Base-by-base conservation (phyloP, 257 asterid species). In the Primulina eburnea region DNA sequence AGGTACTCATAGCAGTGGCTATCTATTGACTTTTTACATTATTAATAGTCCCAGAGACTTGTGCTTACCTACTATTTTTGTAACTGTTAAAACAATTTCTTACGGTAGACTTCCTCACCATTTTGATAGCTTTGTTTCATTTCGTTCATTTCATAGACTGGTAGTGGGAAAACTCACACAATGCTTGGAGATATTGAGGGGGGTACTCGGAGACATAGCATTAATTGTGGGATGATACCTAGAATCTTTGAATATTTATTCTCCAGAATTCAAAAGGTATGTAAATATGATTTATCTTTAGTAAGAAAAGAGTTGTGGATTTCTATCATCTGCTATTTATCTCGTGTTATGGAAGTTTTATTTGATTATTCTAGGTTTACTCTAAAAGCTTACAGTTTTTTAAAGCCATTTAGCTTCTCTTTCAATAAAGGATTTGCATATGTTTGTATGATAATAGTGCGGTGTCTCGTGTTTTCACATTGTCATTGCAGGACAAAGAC, bases 121-220 rank as follows among this genome's bases (percentile, higher is more conserved):
- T 50, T 68, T 75, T 68, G 35, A 26, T 1, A 64, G 47, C 17
- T 65, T 75, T n/a, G 14, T 65, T 35, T 60, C 38, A 28, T 47
- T 68, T 30, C 2, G 69, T 10, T 68, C 37, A 18, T 61, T 60
- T 10, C 68, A 24, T 77, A 94, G 99, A 94, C 99, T 70, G 99
- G 99, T 65, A 94, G 99, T 79, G 99, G 99, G 55, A 94, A 94
- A 79, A 94, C 99, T 61, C 96, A 90, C 81, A 94, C 99, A 40
- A 94, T 94, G 99, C 97, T 94, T 75, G 99, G 99, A 77, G 99
- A 94, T 72, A 89, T 94, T 59, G 99, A 94, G 83, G 96, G 91
- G 62, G 97, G 96, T 80, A 80, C 96, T 59, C 78, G 96, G 76
- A 88, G 97, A 77, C 97, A 92, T 67, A 94, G 97, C 79, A 90